Percentiles rank a stretch among this genome's conserved stretches.
phyloP scores from a whole-genome alignment of 176 grass and related monocot genomes.

The Dactylis glomerata region DNA sequence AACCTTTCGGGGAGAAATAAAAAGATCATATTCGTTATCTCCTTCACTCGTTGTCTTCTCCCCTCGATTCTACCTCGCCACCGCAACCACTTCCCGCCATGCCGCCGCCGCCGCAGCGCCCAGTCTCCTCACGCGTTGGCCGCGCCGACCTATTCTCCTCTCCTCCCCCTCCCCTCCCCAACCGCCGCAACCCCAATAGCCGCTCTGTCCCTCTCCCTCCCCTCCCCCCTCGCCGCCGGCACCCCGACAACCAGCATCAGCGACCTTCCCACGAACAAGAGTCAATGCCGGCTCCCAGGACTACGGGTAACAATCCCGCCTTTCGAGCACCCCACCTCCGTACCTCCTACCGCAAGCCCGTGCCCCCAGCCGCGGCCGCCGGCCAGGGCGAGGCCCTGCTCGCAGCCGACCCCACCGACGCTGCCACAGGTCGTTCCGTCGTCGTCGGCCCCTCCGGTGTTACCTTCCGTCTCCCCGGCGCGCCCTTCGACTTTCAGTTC shows the following conservation, averaged over 20 bases:
- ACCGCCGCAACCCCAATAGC: constrained; percentile 36
- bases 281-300: not conserved
- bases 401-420: constrained; percentile 44
- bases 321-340: constrained; percentile 61
- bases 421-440: constrained; percentile 50
- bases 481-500: constrained; percentile 96
- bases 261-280: constrained; percentile 15
- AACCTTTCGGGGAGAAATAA: not conserved
- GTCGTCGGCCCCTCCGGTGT: constrained; percentile 70
- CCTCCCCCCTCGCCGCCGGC: not conserved
- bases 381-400: constrained; percentile 53
- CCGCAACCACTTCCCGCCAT: constrained; percentile 34
- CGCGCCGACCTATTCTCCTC: constrained; percentile 54
- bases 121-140: not conserved
- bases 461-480: constrained; percentile 70
- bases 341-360: constrained; percentile 79
- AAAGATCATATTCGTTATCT: constrained; percentile 38
- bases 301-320: constrained; percentile 20
- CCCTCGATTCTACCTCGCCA: not conserved
- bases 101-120: constrained; percentile 33
- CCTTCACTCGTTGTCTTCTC: not conserved
- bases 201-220: constrained; percentile 29
- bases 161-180: constrained; percentile 36
- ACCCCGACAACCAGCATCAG: constrained; percentile 1
- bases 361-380: constrained; percentile 38